These are phyloP conservation scores for Botrytis cinerea DNA, from an alignment of 2,329 filamentous ascomycete genomes.

Conservation along the genomic window DNA sequence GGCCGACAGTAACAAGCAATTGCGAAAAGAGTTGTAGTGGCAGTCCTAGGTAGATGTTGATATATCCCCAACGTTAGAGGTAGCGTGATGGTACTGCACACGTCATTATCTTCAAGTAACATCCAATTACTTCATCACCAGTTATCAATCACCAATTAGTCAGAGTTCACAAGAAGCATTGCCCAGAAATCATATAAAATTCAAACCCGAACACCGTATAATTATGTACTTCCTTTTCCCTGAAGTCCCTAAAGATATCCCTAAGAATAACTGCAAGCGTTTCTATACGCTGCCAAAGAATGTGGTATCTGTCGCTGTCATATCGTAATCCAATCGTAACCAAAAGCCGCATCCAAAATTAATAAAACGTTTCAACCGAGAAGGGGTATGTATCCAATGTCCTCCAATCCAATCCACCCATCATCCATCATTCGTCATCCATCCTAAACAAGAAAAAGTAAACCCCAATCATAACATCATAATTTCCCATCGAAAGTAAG, in stretches of 20 bases:
- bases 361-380: neutral
- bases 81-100: neutral
- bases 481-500: neutral
- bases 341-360: neutral
- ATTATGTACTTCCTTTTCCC: neutral
- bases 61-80: neutral
- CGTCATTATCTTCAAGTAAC: neutral
- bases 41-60: neutral
- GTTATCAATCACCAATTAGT: neutral
- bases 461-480: constrained; percentile 2
- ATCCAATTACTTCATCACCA: neutral
- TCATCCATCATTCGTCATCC: neutral
- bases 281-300: constrained; percentile 10
- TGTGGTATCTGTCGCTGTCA: constrained; percentile 20
- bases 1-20: neutral
- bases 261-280: neutral
- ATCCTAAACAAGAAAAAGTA: neutral
- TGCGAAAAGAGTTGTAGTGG: neutral
- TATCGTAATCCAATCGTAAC: constrained; percentile 3
- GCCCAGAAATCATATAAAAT: neutral
- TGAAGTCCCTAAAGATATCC: neutral
- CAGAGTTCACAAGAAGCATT: neutral
- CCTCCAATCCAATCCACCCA: neutral
- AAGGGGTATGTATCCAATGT: constrained; percentile 3
- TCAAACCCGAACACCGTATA: constrained; percentile 1